These are phyloP conservation scores for Helianthus tuberosus DNA, from an alignment of 129 eudicot species.

Conservation along the genomic window DNA sequence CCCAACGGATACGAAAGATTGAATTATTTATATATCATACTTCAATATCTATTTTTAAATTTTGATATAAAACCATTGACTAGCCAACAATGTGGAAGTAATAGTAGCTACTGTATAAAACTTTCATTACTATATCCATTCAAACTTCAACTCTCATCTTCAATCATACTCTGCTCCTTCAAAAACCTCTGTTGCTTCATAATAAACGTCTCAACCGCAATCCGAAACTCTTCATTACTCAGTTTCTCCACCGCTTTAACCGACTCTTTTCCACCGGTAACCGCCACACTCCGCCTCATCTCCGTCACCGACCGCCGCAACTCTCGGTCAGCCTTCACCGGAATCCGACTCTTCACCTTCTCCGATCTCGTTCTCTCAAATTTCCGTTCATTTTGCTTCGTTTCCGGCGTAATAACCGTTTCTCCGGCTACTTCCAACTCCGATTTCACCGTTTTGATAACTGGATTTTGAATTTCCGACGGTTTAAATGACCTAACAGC, in stretches of 20 bases:
- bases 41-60: too few relatives aligned
- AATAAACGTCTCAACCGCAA: constrained; percentile 44
- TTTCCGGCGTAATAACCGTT: constrained; percentile 48
- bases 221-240: constrained; percentile 49
- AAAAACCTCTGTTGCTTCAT: constrained; percentile 37
- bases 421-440: constrained; percentile 38
- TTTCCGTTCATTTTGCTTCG: constrained; percentile 46
- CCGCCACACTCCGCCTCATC: constrained; percentile 25
- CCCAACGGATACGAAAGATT: too few relatives aligned
- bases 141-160: not conserved
- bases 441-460: not conserved
- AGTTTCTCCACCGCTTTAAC: constrained; percentile 35
- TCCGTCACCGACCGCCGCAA: constrained; percentile 70
- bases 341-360: constrained; percentile 39
- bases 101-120: constrained; percentile 29
- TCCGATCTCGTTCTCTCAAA: constrained; percentile 70
- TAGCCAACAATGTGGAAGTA: too few relatives aligned
- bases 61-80: too few relatives aligned
- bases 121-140: constrained; percentile 33
- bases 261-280: not conserved
- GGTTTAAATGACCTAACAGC: not conserved
- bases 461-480: constrained; percentile 29
- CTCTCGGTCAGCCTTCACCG: constrained; percentile 37
- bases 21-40: too few relatives aligned
- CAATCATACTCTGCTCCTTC: constrained; percentile 39